These are phyloP conservation scores for Hydnomerulius pinastri DNA, from an alignment of 768 basidiomycete species.

Conservation along the genomic window DNA sequence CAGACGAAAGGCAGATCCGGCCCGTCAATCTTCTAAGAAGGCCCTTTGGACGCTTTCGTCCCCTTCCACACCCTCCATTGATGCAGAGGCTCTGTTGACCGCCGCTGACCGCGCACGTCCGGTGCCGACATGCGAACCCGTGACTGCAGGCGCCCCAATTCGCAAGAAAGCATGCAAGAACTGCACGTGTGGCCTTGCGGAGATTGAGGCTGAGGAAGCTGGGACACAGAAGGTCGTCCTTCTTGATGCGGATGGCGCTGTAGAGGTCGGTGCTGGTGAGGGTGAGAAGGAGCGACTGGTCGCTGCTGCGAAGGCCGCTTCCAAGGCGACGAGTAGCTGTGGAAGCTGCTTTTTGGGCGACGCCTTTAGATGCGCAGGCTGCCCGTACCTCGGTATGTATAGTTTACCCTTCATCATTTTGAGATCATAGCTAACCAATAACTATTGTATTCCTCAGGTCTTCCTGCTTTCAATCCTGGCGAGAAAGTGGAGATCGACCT, in stretches of 20 bases:
- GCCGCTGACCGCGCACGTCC: slow-evolving; percentile 81
- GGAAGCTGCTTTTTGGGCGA: slow-evolving; percentile 98
- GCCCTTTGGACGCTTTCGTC: slow-evolving; percentile 84
- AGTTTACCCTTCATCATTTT: slow-evolving; percentile 1
- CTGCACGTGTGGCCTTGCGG: slow-evolving; percentile 95
- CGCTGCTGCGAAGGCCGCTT: slow-evolving; percentile 66
- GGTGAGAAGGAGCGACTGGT: slow-evolving; percentile 66
- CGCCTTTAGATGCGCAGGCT: slow-evolving; percentile 94
- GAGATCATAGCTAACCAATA: slow-evolving; percentile 11
- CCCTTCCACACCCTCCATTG: slow-evolving; percentile 72
- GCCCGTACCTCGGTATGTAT: slow-evolving; percentile 92
- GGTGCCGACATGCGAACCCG: slow-evolving; percentile 73
- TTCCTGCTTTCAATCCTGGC: slow-evolving; percentile 97
- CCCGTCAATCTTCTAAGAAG: slow-evolving; percentile 76
- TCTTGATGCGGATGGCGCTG: slow-evolving; percentile 60
- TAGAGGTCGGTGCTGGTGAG: slow-evolving; percentile 56
- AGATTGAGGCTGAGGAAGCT: slow-evolving; percentile 85
- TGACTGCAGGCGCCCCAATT: slow-evolving; percentile 49
- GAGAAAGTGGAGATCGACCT: slow-evolving; percentile 95
- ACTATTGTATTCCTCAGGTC: slow-evolving; percentile 71
- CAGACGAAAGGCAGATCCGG: slow-evolving; percentile 50
- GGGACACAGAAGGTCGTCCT: slow-evolving; percentile 62
- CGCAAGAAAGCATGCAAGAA: slow-evolving; percentile 93
- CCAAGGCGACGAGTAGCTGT: slow-evolving; percentile 94
- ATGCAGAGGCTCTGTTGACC: slow-evolving; percentile 83